Conservation (phyloP, 2,329 filamentous ascomycete genomes). For the Keithomyces neogunnii region DNA sequence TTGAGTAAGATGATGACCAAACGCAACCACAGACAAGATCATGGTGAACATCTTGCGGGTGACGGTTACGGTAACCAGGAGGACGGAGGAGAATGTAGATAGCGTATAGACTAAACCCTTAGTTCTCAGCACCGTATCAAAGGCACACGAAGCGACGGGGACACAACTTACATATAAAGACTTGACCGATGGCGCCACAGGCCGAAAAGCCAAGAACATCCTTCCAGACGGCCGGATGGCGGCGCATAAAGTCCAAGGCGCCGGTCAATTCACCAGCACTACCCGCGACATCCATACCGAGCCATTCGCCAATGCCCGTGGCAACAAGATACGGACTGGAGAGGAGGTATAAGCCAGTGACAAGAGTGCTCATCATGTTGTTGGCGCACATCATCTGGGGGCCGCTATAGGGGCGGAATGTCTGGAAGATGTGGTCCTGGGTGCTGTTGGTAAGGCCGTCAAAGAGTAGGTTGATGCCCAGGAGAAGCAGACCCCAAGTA, state of each 20-base stretch:
- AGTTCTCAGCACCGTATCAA: slow-evolving; percentile 12
- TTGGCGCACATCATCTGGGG: slow-evolving; percentile 99
- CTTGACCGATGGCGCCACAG: slow-evolving; percentile 86
- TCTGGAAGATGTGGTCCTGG: slow-evolving; percentile 85
- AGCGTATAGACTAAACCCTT: slow-evolving; percentile 67
- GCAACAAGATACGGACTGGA: slow-evolving; percentile 71
- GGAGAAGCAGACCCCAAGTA: slow-evolving; percentile 71
- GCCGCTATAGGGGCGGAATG: slow-evolving; percentile 73
- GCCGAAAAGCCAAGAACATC: slow-evolving; percentile 85
- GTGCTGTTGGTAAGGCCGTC: slow-evolving; percentile 95
- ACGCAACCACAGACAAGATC: slow-evolving; percentile 91
- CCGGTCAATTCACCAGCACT: slow-evolving; percentile 67
- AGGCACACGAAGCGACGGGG: background rate
- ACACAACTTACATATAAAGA: slow-evolving; percentile 70
- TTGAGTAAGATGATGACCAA: slow-evolving; percentile 75
- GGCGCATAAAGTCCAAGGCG: slow-evolving; percentile 72
- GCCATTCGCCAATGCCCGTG: slow-evolving; percentile 54
- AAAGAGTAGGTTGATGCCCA: slow-evolving; percentile 85
- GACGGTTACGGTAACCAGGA: slow-evolving; percentile 93
- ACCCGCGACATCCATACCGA: slow-evolving; percentile 57
- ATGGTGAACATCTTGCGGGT: slow-evolving; percentile 99
- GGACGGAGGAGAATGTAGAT: slow-evolving; percentile 80
- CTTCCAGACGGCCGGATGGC: slow-evolving; percentile 73
- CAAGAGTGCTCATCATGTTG: slow-evolving; percentile 74
- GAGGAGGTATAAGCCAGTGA: slow-evolving; percentile 71